These are phyloP conservation scores for Nemania diffusa DNA, from an alignment of 2,329 filamentous ascomycete genomes.

Conservation along the genomic window DNA sequence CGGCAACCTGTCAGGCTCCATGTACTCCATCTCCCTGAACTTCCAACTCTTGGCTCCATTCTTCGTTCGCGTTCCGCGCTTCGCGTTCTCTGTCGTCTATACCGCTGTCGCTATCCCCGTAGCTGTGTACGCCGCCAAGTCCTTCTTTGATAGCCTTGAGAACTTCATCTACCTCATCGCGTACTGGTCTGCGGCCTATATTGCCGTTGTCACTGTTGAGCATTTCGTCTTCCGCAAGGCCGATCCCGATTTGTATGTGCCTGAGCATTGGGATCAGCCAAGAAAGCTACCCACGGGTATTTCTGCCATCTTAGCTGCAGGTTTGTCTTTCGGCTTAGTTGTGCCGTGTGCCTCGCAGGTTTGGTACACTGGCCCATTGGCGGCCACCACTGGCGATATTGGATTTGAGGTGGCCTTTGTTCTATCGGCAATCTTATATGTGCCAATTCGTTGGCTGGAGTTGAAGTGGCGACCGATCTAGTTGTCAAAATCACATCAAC, in stretches of 20 bases:
- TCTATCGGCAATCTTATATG: slow-evolving; percentile 56
- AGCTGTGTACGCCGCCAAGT: slow-evolving; percentile 63
- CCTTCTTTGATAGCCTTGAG: slow-evolving; percentile 67
- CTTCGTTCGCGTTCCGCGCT: slow-evolving; percentile 65
- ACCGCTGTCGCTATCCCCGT: slow-evolving; percentile 70
- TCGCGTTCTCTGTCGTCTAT: slow-evolving; percentile 66
- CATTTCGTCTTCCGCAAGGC: slow-evolving; percentile 53
- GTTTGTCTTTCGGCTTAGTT: slow-evolving; percentile 60
- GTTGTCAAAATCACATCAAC: neutral
- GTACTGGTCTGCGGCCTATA: slow-evolving; percentile 68
- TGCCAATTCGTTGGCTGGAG: slow-evolving; percentile 56
- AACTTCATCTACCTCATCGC: slow-evolving; percentile 68
- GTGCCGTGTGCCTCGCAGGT: slow-evolving; percentile 69
- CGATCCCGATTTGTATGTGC: slow-evolving; percentile 50
- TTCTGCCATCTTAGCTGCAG: slow-evolving; percentile 64
- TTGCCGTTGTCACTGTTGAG: slow-evolving; percentile 59
- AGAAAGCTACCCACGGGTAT: slow-evolving; percentile 53
- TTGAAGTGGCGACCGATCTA: slow-evolving; percentile 40
- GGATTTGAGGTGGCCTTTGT: slow-evolving; percentile 72
- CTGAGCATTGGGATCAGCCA: slow-evolving; percentile 52
- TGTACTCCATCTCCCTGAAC: slow-evolving; percentile 72
- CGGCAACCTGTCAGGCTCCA: slow-evolving; percentile 68
- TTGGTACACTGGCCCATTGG: slow-evolving; percentile 65
- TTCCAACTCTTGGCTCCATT: slow-evolving; percentile 70
- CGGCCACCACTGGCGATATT: slow-evolving; percentile 67